A percentile compares a stretch with the other conserved stretches of the same genome.
Conservation (phyloP, 352 stramenopile genomes). For the Phytophthora aleatoria region DNA sequence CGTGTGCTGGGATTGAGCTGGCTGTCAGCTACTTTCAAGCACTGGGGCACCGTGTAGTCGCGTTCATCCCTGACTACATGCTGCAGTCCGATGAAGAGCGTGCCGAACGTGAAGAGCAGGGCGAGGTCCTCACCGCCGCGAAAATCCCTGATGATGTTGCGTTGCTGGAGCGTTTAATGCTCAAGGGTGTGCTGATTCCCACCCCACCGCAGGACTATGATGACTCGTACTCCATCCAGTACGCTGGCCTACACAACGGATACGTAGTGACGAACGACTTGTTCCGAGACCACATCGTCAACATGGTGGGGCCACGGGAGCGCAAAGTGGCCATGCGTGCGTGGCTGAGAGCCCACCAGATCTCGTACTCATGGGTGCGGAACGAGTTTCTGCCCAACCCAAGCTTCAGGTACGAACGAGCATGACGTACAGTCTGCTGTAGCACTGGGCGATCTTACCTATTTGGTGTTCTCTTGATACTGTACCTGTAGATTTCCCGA, state of each 20-base stretch:
- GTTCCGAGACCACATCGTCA: constrained; percentile 85
- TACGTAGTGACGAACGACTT: constrained; percentile 90
- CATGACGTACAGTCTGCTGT: neutral
- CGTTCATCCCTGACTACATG: constrained; percentile 87
- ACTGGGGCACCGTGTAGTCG: constrained; percentile 76
- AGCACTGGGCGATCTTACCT: constrained; percentile 2
- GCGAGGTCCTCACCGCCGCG: constrained; percentile 30
- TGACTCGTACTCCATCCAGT: constrained; percentile 92
- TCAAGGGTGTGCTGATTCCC: constrained; percentile 73
- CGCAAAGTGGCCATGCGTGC: constrained; percentile 64
- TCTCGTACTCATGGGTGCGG: constrained; percentile 88
- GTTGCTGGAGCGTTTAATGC: constrained; percentile 70
- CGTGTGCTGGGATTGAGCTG: constrained; percentile 72
- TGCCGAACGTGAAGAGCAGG: constrained; percentile 29
- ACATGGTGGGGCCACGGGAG: constrained; percentile 59
- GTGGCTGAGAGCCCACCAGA: constrained; percentile 75
- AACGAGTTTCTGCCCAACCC: constrained; percentile 90
- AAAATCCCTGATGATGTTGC: constrained; percentile 78
- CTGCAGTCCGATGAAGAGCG: constrained; percentile 61
- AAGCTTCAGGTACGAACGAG: constrained; percentile 60
- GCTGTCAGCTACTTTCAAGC: constrained; percentile 73
- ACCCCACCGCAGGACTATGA: constrained; percentile 90
- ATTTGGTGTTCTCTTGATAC: constrained; percentile 2
- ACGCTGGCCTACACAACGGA: constrained; percentile 72
- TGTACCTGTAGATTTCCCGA: constrained; percentile 22